A percentile compares a stretch with the other conserved stretches of the same genome.
phyloP scores from a whole-genome alignment of 192 early-diverging fungal genomes.

The Gryganskiella cystojenkinii region DNA sequence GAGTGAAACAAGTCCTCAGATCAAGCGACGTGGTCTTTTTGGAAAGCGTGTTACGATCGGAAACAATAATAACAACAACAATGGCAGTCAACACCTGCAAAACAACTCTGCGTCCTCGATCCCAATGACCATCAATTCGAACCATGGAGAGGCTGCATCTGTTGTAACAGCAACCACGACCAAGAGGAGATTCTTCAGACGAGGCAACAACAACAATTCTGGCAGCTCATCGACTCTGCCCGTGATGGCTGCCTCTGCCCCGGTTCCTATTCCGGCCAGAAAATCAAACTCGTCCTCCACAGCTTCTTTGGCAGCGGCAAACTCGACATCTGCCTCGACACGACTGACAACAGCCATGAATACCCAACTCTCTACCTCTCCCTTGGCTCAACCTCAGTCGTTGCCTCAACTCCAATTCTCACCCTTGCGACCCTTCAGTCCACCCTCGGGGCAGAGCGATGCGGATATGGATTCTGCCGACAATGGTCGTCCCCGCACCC shows the following conservation, averaged over 20 bases:
- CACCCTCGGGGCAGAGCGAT: not conserved
- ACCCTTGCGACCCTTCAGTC: not conserved
- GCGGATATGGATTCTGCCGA: conserved; percentile 4
- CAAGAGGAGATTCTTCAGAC: conserved; percentile 10
- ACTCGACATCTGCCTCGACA: not conserved
- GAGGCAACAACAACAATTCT: not conserved
- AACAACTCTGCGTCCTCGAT: not conserved
- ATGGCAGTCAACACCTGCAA: not conserved
- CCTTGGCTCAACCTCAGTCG: conserved; percentile 19
- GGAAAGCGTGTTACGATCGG: conserved; percentile 28
- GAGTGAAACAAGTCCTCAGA: conserved; percentile 26
- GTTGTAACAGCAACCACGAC: not conserved
- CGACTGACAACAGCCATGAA: conserved; percentile 5
- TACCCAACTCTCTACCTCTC: conserved; percentile 20
- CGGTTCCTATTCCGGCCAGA: conserved; percentile 7
- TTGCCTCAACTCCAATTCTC: conserved; percentile 19
- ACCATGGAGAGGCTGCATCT: not conserved
- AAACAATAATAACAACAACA: conserved; percentile 6
- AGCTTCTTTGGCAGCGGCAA: not conserved
- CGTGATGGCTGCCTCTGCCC: conserved; percentile 2
- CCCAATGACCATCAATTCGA: not conserved
- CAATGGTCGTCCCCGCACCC: not conserved
- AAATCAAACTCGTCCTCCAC: not conserved
- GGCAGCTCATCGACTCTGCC: not conserved
- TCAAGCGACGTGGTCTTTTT: conserved; percentile 46